These are phyloP conservation scores for slime mould (Dictyostelium discoideum) DNA, from an alignment of 78 protist genomes.

Conservation along the genomic window DNA sequence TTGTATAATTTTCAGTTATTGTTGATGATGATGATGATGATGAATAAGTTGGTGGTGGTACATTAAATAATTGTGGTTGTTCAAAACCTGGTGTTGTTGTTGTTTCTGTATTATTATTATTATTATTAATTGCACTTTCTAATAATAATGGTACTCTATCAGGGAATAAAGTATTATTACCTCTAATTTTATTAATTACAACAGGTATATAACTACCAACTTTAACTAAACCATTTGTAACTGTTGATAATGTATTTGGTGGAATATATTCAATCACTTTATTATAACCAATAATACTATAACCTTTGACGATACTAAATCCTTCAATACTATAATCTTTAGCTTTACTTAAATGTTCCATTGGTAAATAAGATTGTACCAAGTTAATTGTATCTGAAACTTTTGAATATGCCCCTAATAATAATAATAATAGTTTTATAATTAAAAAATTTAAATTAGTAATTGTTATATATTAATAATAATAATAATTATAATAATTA, in stretches of 20 bases:
- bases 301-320: background rate
- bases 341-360: background rate
- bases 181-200: background rate
- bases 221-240: background rate
- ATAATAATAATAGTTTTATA: background rate
- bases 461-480: background rate
- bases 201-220: background rate
- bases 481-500: background rate
- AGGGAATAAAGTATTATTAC: background rate
- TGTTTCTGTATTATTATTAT: background rate
- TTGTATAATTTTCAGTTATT: background rate
- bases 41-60: slow-evolving; percentile 20
- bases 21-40: slow-evolving; percentile 10
- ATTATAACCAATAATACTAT: background rate
- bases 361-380: background rate
- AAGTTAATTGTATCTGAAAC: background rate
- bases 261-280: background rate
- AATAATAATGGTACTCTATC: slow-evolving; percentile 5
- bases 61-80: slow-evolving; percentile 5
- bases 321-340: background rate
- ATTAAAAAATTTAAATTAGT: no score
- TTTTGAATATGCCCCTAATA: background rate
- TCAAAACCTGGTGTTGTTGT: background rate
- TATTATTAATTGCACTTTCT: background rate
- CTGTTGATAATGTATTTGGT: background rate